These are phyloP conservation scores for Filosporella fistucella DNA, from an alignment of 495 filamentous ascomycete species.

Conservation along the genomic window DNA sequence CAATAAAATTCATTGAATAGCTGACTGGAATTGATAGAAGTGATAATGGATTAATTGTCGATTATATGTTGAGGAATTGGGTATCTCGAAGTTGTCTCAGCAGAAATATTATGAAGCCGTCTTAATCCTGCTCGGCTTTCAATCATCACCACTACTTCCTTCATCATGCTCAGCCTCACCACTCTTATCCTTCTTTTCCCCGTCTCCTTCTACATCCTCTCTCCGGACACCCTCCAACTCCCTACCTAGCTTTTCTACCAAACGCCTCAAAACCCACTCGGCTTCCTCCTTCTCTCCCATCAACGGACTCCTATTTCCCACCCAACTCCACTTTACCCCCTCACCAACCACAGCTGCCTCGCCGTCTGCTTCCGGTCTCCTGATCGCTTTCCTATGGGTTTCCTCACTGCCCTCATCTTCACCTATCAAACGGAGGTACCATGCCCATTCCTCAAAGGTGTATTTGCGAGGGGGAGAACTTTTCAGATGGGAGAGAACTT, in stretches of 20 bases:
- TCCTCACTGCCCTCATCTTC: slow-evolving; percentile 54
- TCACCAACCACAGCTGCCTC: slow-evolving; percentile 24
- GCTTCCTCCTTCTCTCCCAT: slow-evolving; percentile 70
- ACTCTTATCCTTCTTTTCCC: neutral
- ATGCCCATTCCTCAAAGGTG: slow-evolving; percentile 76
- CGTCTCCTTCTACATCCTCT: slow-evolving; percentile 12
- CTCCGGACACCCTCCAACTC: slow-evolving; percentile 39
- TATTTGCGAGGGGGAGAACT: slow-evolving; percentile 61
- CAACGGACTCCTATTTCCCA: slow-evolving; percentile 65
- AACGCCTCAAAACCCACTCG: slow-evolving; percentile 72
- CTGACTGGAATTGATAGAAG: no score
- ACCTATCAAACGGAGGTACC: slow-evolving; percentile 71
- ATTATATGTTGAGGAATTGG: no score
- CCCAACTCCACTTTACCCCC: slow-evolving; percentile 44
- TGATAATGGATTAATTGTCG: no score
- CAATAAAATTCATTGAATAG: no score
- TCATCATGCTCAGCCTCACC: no score
- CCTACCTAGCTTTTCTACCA: slow-evolving; percentile 49
- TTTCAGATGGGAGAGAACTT: slow-evolving; percentile 60
- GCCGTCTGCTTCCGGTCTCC: slow-evolving; percentile 24
- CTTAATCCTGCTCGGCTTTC: no score
- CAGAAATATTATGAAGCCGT: no score
- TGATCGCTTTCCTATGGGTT: slow-evolving; percentile 34
- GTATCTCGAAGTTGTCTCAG: no score
- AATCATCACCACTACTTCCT: no score